phyloP scores from a whole-genome alignment of 345 rosid genomes.

The Cardamine occulta region DNA sequence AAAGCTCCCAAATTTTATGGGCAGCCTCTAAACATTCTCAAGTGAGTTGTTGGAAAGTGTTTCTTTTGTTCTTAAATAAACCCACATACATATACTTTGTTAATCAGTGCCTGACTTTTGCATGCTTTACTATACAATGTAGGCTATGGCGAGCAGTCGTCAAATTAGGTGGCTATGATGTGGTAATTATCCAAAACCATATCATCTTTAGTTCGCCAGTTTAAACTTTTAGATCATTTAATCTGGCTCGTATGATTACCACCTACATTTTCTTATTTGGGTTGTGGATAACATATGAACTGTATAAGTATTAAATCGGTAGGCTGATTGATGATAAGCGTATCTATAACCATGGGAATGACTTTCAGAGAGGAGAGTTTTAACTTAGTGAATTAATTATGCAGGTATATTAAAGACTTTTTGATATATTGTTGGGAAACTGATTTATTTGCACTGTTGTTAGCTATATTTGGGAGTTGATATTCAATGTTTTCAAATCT shows the following conservation, averaged over 20 bases:
- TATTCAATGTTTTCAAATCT: background rate
- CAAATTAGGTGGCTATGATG: constrained; percentile 84
- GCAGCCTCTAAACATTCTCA: constrained; percentile 73
- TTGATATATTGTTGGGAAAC: constrained; percentile 25
- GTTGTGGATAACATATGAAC: constrained; percentile 23
- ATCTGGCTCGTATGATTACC: background rate
- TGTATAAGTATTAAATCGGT: background rate
- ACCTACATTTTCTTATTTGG: background rate
- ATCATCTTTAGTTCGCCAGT: constrained; percentile 1
- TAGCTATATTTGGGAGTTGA: constrained; percentile 1
- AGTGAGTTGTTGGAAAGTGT: constrained; percentile 53
- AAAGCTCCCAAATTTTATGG: constrained; percentile 81
- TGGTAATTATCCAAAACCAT: constrained; percentile 57
- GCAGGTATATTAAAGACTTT: constrained; percentile 13
- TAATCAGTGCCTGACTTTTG: constrained; percentile 27
- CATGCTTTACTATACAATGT: constrained; percentile 37
- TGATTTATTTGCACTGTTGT: constrained; percentile 16
- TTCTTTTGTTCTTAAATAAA: constrained; percentile 26
- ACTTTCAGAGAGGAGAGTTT: background rate
- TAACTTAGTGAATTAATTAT: constrained; percentile 3
- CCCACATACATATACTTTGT: constrained; percentile 6
- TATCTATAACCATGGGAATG: constrained; percentile 16
- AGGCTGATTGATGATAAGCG: constrained; percentile 7
- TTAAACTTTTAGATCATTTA: constrained; percentile 25
- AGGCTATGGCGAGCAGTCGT: constrained; percentile 89